Evolutionary conservation across 352 stramenopile genomes (phyloP), one percentile per base, ranked within the genome.

Genomic region (Globisporangium nodosum): DNA sequence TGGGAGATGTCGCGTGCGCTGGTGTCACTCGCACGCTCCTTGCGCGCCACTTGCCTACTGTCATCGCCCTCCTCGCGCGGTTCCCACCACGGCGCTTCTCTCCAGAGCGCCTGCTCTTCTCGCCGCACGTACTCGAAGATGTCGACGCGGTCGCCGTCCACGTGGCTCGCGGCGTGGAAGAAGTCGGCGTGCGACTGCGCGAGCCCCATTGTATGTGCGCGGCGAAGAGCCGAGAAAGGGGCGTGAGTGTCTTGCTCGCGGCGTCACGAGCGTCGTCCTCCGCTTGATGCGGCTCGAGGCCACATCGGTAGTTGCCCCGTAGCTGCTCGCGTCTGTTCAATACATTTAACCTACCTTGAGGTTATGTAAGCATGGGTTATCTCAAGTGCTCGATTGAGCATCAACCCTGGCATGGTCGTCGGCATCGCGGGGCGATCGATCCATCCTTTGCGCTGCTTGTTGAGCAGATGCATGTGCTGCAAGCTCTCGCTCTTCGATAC

Each of bases 181-280:
- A 87, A 73, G 45, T 67, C 64, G 49, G 72, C 65, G 46, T 82
- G 71, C 35, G 77, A 84, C 54, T 87, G 74, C 33, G 66, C 60
- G 40, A 72, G 54, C 3, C 77, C 77, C 77, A 87, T 85, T 3
- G 12, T 21, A 20, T 3, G 12, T 21, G 49, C 30, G 9, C 33
- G 33, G 33, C 33, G 33, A 37, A 15, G 18, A 48, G 18, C 18
- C 21, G 42, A 20, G 42, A n/a, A 46, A 16, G 40, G 5, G 37
- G 37, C 13, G 12, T 18, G 12, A 27, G 24, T 27, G 24, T 27
- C 24, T 27, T 27, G 24, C 24, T 27, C 24, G 24, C 24, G 24
- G 24, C 24, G 24, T 27, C 24, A 56, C 40, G 40, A 45, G 39
- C 15, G 24, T 27, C 24, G 24, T 27, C 24, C 24, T 39, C 33